These are phyloP conservation scores for Trichocladium uniseriatum DNA, from an alignment of 495 filamentous ascomycete species.

Conservation along the genomic window DNA sequence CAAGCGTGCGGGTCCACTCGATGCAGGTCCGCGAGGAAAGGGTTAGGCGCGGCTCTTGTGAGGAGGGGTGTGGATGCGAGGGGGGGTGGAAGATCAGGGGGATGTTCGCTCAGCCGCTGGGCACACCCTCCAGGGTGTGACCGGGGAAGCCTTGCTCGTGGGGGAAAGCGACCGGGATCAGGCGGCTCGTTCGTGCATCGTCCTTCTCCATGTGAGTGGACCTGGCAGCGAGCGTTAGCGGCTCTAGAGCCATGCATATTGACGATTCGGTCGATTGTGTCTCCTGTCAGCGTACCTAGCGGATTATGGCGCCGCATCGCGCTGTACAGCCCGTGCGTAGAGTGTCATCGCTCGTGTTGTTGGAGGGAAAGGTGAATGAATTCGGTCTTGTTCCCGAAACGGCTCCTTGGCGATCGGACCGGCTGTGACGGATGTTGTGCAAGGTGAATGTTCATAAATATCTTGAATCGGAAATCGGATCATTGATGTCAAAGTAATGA, in stretches of 20 bases:
- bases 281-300: not conserved
- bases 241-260: constrained; percentile 14
- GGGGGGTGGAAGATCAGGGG: not conserved
- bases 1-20: constrained; percentile 6
- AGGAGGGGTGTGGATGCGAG: constrained; percentile 3
- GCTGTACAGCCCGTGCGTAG: not conserved
- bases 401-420: no score
- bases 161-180: not conserved
- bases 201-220: no score
- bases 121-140: constrained; percentile 14
- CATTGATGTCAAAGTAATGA: no score
- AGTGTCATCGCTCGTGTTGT: no score
- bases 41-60: constrained; percentile 20
- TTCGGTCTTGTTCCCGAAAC: no score
- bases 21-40: constrained; percentile 29
- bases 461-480: no score
- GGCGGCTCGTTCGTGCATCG: constrained; percentile 1
- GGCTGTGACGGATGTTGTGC: no score
- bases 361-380: no score
- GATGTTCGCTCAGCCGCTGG: not conserved
- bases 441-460: no score
- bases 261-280: constrained; percentile 7
- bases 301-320: not conserved
- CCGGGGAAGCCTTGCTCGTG: constrained; percentile 3
- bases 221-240: constrained; percentile 1